Evolutionary conservation across 805 yeast species (phyloP), one percentile per base, ranked within the genome.

Genomic region (Hanseniaspora guilliermondii): DNA sequence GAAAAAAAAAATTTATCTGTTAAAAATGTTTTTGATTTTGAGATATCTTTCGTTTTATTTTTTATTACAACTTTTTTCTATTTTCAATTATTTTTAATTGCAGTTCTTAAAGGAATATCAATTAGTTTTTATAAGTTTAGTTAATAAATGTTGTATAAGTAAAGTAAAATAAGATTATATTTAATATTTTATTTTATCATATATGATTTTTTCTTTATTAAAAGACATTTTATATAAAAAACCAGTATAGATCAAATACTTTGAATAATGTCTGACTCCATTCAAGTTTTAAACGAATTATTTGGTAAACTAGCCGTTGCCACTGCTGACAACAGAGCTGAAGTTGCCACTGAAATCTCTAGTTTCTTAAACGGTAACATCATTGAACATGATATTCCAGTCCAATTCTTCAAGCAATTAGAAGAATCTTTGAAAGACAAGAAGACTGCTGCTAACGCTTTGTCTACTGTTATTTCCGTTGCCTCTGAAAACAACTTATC

Each of bases 371-470:
- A 91, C 76, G 94, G 96, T 64, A 86, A 91, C 69, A 88, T 89
- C 75, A 89, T 91, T 71, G 98, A 93, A 78, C 97, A 93, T 74
- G 97, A 91, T 75, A 93, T 88, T 62, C 97, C 99, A 67, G 82
- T 75, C 67, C 82, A 79, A 66, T 88, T 91, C 80, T 87, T 91
- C 73, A 73, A 72, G 60, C 79, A 83, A 70, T 80, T 93, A 70
- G 75, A 78, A 70, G 78, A 78, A 65, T 81, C 93, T 63, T 76
- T 91, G 66, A 74, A 76, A 71, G 79, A 80, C 80, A 87, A 87
- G 81, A 89, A 91, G 79, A 75, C 76, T 64, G 76, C 87, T 62
- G 73, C 79, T 63, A 85, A 86, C 70, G 95, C 95, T 63, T 78
- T 91, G 66, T 82, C 77, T 65, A 95, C 96, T 60, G 77, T 87